Percentiles rank a stretch among this genome's conserved stretches.
These are phyloP conservation scores for Filosporella fistucella DNA, from an alignment of 495 filamentous ascomycete genomes.

Conservation along the genomic window DNA sequence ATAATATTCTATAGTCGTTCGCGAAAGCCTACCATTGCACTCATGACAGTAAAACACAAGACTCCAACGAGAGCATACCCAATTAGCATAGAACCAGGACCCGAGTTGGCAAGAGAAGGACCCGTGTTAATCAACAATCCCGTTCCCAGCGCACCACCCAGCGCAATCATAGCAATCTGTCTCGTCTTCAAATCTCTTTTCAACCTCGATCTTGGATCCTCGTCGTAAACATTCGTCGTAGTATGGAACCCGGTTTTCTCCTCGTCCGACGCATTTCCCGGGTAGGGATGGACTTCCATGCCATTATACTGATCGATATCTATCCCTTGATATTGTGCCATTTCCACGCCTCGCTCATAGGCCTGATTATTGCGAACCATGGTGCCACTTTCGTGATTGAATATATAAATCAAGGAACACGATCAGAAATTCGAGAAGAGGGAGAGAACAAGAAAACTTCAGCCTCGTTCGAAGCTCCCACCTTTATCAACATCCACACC, in stretches of 20 bases:
- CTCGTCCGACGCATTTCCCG: background rate
- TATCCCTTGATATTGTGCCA: constrained; percentile 6
- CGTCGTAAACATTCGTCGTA: constrained; percentile 7
- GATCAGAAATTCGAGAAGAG: no score
- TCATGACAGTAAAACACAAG: constrained; percentile 58
- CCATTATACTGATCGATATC: constrained; percentile 6
- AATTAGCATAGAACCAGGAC: constrained; percentile 63
- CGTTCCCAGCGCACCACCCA: constrained; percentile 51
- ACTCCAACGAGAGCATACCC: constrained; percentile 63
- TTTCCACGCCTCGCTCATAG: constrained; percentile 3
- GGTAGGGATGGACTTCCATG: constrained; percentile 12
- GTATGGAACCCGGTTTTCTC: background rate
- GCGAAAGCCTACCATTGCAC: constrained; percentile 35
- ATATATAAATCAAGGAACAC: no score
- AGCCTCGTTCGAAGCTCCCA: no score
- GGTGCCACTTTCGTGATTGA: no score
- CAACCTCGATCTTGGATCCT: constrained; percentile 27
- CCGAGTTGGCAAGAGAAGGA: constrained; percentile 45
- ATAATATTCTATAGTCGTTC: background rate
- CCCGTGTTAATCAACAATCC: constrained; percentile 23
- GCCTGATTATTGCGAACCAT: background rate
- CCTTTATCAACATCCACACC: no score
- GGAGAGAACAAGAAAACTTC: no score
- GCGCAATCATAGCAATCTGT: constrained; percentile 79
- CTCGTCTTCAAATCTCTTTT: constrained; percentile 60